Evolutionary conservation across 768 basidiomycete species (phyloP), one percentile per base, ranked within the genome.

Genomic region (Chalciporus piperatus): DNA sequence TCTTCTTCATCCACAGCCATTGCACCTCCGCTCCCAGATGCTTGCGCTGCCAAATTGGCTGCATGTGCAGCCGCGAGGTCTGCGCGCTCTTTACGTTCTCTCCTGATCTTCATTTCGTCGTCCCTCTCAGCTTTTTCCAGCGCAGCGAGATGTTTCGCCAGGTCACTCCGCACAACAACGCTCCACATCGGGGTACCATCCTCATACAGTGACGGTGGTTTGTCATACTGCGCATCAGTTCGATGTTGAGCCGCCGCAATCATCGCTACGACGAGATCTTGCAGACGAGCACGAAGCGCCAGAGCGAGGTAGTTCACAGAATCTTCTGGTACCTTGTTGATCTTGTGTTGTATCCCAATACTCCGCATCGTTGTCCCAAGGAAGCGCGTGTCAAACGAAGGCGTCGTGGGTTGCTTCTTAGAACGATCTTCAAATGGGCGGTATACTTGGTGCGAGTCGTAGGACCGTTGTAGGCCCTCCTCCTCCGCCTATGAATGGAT

Each of bases 161-260:
- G 79, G 59, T 96, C 92, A 30, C 76, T 81, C n/a, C 85, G 79
- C 10, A 96, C 80, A 11, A 83, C 71, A 49, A 91, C 76, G 45
- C 80, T 80, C 90, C 92, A 96, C 85, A 94, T 90, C 1, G 92
- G 87, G 1, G 78, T 76, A 19, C 76, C 80, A 45, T 84, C 82
- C 35, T 76, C 77, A 57, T 89, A 91, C 25, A 81, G 53, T n/a
- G 80, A 81, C 1, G 87, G 80, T 0, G 82, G 71, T 19, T 82
- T 76, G 59, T 85, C 84, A 55, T 82, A 89, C 54, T 85, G 83
- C 0, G 87, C 78, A 56, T 85, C 85, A 5, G 74, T 80, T 17
- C 90, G 83, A 64, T 91, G 89, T 40, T 73, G 74, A 22, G 85
- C 74, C 0, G 88, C 88, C 25, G 74, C 71, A 50, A 85, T 74